Evolutionary conservation across 345 rosid genomes (phyloP), one percentile per base, ranked within the genome.

Genomic region (Nephelium lappaceum): DNA sequence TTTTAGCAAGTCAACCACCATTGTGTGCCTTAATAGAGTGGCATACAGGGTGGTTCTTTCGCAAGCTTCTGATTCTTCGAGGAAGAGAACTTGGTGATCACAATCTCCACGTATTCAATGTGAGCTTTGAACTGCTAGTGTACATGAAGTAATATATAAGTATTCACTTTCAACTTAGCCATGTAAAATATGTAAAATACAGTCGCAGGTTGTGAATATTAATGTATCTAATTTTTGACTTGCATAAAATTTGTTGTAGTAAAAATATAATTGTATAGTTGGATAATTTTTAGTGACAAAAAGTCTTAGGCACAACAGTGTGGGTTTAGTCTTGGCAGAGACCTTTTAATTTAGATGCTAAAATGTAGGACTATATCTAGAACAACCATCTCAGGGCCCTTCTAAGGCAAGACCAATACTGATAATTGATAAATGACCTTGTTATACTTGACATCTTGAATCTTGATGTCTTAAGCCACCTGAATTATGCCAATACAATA

Each of bases 41-140:
- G 91, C 87, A 88, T 77, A 81, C 84, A 23, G 93, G 91, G 58
- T 89, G 93, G 95, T 79, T 89, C 73, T 58, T 91, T 79, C 74
- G 53, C 73, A 88, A 87, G 73, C 83, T 88, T 38, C 79, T 88
- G 80, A 23, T 76, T 45, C 72, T 74, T 62, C 85, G 81, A 73
- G 87, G 84, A 78, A 78, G 57, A 71, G 72, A 45, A 65, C 88
- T 88, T 47, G 71, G 67, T 67, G 78, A 85, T 66, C 65, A 83
- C 68, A 76, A 79, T 81, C 47, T 84, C 72, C 78, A 39, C 38
- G 62, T 84, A 25, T 85, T 89, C 83, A 87, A 86, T 71, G 95
- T 91, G 83, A 91, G 92, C 63, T 71, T 83, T 77, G 36, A 39
- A 23, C 57, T 69, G 42, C 75, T 66, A 51, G 10, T 42, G 19